Evolutionary conservation across 257 asterid genomes (phyloP), one percentile per base, ranked within the genome.

Genomic region (Eustoma russellianum): DNA sequence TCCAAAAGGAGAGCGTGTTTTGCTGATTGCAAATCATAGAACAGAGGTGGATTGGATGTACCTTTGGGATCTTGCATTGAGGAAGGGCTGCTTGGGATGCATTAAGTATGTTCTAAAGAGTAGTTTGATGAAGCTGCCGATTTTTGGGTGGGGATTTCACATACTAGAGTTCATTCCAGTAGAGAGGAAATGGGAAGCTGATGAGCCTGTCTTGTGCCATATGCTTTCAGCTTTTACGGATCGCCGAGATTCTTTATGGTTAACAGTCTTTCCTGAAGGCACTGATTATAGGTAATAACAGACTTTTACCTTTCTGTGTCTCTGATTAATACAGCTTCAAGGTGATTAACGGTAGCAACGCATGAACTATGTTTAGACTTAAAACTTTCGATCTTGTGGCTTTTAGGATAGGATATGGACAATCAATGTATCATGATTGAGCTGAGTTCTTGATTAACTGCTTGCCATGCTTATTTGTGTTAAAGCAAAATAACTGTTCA

Each of bases 21-120:
- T 89, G 64, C 73, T 89, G 15, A 72, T 89, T 35, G 89, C 97
- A 9, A 89, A 89, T 62, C 97, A 89, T 60, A 77, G 97, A 66
- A 85, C 95, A 5, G 95, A 83, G 76, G 95, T 89, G 9, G 97
- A 89, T 56, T 89, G 97, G 97, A 89, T 89, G 95, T 89, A 89
- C 68, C 68, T 82, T 57, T 89, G 97, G 97, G 86, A 85, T 70
- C 94, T 85, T 54, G 95, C 97, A 2, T 68, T 85, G 66, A 64
- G 97, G 46, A 89, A 89, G 66, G 86, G 86, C 24, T 66, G 87
- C 17, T 74, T 82, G 55, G 95, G 97, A 47, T 77, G 65, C 43
- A 70, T 89, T 55, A 89, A 74, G 77, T 89, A 89, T 69, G 64
- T 89, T 16, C 79, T 89, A 1, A 89, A 89, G 83, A 83, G 83